Percentiles rank a stretch among this genome's conserved stretches.
Conservation (phyloP, 768 basidiomycete species). For the Kwoniella dejecticola region DNA sequence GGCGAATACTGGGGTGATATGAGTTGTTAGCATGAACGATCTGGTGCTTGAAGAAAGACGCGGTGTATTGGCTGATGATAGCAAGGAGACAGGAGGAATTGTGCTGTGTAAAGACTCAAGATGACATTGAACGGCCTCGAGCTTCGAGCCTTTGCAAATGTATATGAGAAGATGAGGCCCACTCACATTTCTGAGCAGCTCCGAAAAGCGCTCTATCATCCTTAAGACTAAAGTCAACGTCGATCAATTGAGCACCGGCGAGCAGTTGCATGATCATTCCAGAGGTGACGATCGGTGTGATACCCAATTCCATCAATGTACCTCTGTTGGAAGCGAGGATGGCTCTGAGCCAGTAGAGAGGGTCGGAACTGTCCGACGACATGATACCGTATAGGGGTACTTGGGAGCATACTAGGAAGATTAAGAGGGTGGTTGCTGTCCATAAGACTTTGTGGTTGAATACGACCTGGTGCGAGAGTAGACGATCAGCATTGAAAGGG, state of each 20-base stretch:
- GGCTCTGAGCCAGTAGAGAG: conserved; percentile 99
- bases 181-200: conserved; percentile 93
- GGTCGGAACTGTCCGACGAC: conserved; percentile 98
- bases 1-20: conserved; percentile 73
- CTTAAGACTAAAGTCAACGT: conserved; percentile 95
- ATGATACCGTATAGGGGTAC: conserved; percentile 99
- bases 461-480: conserved; percentile 67
- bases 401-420: conserved; percentile 99
- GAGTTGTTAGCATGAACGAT: not conserved
- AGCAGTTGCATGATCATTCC: conserved; percentile 99
- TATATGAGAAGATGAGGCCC: too few relatives aligned
- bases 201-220: conserved; percentile 95
- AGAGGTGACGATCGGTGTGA: conserved; percentile 93
- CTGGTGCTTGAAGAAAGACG: too few relatives aligned
- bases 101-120: not conserved
- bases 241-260: conserved; percentile 94
- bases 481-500: not conserved
- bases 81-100: too few relatives aligned
- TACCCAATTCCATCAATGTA: conserved; percentile 98
- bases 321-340: conserved; percentile 98
- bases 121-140: not conserved
- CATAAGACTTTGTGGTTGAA: conserved; percentile 99
- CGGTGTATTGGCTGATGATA: too few relatives aligned
- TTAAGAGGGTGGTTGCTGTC: conserved; percentile 98
- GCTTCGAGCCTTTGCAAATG: too few relatives aligned